A percentile compares a stretch with the other conserved stretches of the same genome.
phyloP scores from a whole-genome alignment of 495 filamentous ascomycete genomes.

The Parachaetomium inaequale region DNA sequence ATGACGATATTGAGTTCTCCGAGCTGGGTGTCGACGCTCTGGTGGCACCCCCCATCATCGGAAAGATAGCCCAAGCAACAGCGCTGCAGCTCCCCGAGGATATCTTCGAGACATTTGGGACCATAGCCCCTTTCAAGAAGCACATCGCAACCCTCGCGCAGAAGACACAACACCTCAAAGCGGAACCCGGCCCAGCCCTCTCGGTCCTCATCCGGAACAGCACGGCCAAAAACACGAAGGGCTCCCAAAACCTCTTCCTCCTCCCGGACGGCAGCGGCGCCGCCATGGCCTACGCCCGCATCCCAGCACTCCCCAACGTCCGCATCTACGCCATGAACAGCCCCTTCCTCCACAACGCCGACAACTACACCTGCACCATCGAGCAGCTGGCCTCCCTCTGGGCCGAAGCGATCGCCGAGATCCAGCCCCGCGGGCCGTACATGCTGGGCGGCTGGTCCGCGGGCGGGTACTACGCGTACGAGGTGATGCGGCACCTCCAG shows the following conservation, averaged over 20 bases:
- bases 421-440: slow-evolving; percentile 1
- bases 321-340: not conserved
- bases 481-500: not conserved
- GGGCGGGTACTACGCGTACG: not conserved
- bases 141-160: not conserved
- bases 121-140: not conserved
- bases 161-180: not conserved
- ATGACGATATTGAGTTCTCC: not conserved
- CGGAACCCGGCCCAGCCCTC: not conserved
- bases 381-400: not conserved
- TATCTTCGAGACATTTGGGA: not conserved
- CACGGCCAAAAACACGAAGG: not conserved
- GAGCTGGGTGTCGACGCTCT: not conserved
- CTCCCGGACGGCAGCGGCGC: not conserved
- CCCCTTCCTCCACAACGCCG: not conserved
- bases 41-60: not conserved
- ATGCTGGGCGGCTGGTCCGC: not conserved
- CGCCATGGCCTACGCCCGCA: not conserved
- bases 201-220: not conserved
- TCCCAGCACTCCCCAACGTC: not conserved
- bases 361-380: not conserved
- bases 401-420: not conserved
- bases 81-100: not conserved
- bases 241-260: not conserved
- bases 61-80: not conserved